Percentiles rank a stretch among this genome's conserved stretches.
Conservation (phyloP, 148 eudicot genomes). For the Arbutus unedo region DNA sequence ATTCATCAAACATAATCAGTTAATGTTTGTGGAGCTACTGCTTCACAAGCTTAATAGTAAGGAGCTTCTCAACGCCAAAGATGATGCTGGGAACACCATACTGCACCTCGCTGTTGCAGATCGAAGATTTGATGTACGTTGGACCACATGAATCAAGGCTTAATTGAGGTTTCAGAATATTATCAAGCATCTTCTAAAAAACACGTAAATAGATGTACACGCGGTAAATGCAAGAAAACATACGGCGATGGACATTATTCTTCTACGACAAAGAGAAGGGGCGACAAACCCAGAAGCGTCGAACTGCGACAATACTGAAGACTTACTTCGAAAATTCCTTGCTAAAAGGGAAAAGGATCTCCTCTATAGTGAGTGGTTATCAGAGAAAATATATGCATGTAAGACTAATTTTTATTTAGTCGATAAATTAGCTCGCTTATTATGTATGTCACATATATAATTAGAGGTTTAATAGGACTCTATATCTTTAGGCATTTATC, state of each 20-base stretch:
- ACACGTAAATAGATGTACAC: not conserved
- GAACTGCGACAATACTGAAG: not conserved
- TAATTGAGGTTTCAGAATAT: not conserved
- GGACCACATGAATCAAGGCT: not conserved
- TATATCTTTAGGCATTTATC: no score
- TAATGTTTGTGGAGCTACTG: not conserved
- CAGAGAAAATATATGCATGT: not conserved
- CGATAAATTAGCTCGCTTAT: no score
- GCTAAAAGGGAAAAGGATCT: not conserved
- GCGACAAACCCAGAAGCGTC: not conserved
- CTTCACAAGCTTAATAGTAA: conserved; percentile 5
- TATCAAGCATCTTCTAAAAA: not conserved
- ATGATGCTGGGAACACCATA: conserved; percentile 28
- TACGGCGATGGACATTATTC: not conserved
- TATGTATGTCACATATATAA: no score
- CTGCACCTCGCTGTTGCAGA: conserved; percentile 26
- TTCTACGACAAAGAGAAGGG: not conserved
- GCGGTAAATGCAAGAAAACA: not conserved
- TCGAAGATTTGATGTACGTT: conserved; percentile 20
- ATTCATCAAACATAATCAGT: conserved; percentile 24
- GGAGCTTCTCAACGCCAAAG: conserved; percentile 13
- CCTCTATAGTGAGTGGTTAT: not conserved
- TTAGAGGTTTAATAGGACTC: no score
- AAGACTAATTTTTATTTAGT: no score
- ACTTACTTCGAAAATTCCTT: not conserved